phyloP scores from a whole-genome alignment of 768 basidiomycete species.

The Pleurotus ostreatus region DNA sequence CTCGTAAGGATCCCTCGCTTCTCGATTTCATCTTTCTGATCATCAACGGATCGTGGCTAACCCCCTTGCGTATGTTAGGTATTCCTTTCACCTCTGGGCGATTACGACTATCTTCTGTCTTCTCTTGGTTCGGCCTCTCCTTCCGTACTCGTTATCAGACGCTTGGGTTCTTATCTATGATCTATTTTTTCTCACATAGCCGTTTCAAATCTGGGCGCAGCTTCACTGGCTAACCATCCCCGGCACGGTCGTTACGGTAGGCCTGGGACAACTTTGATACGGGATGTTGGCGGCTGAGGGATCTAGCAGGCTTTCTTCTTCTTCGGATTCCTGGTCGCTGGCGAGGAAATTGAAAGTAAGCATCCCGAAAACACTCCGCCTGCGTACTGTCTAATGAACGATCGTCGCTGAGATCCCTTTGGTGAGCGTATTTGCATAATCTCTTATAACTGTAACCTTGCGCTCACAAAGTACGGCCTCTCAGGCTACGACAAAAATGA shows the following conservation, averaged over 20 bases:
- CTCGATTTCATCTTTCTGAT: not conserved
- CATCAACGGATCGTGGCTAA: not conserved
- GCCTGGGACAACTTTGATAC: constrained; percentile 10
- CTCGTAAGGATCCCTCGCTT: constrained; percentile 38
- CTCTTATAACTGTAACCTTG: constrained; percentile 1
- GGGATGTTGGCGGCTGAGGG: too few relatives aligned
- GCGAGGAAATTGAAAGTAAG: constrained; percentile 74
- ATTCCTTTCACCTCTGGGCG: constrained; percentile 65
- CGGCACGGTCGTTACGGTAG: constrained; percentile 47
- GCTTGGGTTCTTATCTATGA: not conserved
- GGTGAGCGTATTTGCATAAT: constrained; percentile 14
- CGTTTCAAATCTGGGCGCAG: constrained; percentile 56
- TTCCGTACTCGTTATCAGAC: not conserved
- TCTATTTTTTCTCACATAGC: constrained; percentile 31
- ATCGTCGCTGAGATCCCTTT: constrained; percentile 34
- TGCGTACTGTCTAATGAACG: not conserved
- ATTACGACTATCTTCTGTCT: constrained; percentile 61
- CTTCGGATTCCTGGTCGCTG: constrained; percentile 71
- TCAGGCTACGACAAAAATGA: constrained; percentile 72
- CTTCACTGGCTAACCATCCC: constrained; percentile 66
- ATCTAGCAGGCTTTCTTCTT: constrained; percentile 54
- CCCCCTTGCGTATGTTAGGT: constrained; percentile 29
- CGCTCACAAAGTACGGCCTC: not conserved
- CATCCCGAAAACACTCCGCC: constrained; percentile 6
- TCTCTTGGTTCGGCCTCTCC: constrained; percentile 40